Evolutionary conservation across 805 yeast species (phyloP).

Genomic region (Candida ulmi): DNA sequence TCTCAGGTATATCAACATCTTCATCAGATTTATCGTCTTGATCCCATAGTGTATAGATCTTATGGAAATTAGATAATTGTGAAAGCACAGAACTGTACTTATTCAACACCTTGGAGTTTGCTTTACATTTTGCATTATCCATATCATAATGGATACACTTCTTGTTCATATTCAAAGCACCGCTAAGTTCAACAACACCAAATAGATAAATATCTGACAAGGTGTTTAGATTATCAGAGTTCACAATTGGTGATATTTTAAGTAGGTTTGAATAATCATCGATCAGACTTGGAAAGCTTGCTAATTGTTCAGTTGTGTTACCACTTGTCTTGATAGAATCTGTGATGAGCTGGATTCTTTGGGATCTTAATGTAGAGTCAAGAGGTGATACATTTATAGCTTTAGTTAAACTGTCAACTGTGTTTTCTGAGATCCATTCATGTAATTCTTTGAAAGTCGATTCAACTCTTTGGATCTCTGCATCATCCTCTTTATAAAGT

Average conservation of each 20-base stretch:
- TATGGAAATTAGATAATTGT: conserved; percentile 34
- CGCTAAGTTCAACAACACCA: conserved; percentile 47
- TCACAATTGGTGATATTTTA: conserved; percentile 20
- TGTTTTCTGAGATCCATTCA: conserved; percentile 22
- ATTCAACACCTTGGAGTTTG: conserved; percentile 45
- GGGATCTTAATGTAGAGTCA: conserved; percentile 28
- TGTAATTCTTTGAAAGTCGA: conserved; percentile 14
- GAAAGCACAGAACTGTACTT: conserved; percentile 30
- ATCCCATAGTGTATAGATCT: conserved; percentile 38
- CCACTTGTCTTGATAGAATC: conserved; percentile 10
- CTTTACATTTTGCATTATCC: conserved; percentile 58
- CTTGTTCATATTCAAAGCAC: conserved; percentile 46
- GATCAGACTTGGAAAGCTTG: conserved; percentile 15
- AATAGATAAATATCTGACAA: conserved; percentile 39
- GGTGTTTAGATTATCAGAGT: conserved; percentile 23
- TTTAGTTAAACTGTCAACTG: conserved; percentile 26
- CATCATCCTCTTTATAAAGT: conserved; percentile 7
- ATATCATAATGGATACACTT: conserved; percentile 76
- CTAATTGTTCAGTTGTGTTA: conserved; percentile 15
- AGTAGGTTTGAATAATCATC: conserved; percentile 24
- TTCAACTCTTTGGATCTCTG: conserved; percentile 11
- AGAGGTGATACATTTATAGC: conserved; percentile 39
- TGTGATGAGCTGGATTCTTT: conserved; percentile 27
- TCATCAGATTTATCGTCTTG: conserved; percentile 25
- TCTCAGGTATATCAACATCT: conserved; percentile 35